Evolutionary conservation across 768 basidiomycete genomes (phyloP).

Genomic region (Neoboletus subvelutipes): DNA sequence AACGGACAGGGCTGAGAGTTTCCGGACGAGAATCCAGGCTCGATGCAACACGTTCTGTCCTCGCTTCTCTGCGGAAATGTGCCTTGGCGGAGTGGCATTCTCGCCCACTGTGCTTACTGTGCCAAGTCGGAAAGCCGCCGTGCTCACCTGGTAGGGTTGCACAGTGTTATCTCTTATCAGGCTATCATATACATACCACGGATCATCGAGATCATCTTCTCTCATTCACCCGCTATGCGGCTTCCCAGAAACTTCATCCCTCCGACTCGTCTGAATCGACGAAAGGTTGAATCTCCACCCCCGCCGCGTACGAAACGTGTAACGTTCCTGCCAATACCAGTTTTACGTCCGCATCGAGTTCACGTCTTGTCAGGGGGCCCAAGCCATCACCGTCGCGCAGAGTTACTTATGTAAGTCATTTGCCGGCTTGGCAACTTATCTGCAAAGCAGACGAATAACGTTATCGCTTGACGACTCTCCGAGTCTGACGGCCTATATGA

Average conservation of each 20-base stretch:
- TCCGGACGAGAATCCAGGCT: neutral
- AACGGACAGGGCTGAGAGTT: neutral
- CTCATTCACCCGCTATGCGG: too few relatives aligned
- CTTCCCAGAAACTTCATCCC: too few relatives aligned
- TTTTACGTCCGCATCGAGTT: neutral
- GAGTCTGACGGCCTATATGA: too few relatives aligned
- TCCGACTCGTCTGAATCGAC: neutral
- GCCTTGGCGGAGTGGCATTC: constrained; percentile 1
- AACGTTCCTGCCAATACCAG: neutral
- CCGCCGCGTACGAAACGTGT: constrained; percentile 6
- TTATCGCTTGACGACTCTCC: too few relatives aligned
- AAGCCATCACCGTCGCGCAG: neutral
- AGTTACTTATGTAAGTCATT: neutral
- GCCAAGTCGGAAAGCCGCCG: neutral
- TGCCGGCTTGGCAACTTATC: constrained; percentile 2
- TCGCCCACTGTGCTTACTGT: neutral
- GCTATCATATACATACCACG: too few relatives aligned
- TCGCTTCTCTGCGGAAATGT: constrained; percentile 17
- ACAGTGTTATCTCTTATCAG: constrained; percentile 4
- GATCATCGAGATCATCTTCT: too few relatives aligned
- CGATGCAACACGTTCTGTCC: constrained; percentile 11
- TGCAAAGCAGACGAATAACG: too few relatives aligned
- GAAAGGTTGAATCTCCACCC: constrained; percentile 8
- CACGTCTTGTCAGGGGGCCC: neutral
- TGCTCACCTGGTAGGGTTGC: neutral